Evolutionary conservation across 23 red algal species (phyloP).

Genomic region (Gracilaria domingensis): DNA sequence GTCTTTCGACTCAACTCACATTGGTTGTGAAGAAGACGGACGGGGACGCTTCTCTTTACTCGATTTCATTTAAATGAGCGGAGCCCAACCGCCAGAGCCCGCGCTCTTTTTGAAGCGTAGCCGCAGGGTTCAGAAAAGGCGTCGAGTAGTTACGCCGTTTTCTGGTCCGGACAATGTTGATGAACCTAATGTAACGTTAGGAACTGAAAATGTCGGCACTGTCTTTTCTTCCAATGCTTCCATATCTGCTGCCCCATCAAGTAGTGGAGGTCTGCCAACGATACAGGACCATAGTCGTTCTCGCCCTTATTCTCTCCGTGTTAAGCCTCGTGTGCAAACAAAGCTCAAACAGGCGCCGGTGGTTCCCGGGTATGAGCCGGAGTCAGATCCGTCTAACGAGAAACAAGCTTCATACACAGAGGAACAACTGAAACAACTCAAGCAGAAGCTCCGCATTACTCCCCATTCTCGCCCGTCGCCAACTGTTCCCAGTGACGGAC

Average conservation of each 20-base stretch:
- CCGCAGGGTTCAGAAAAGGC: constrained; percentile 3
- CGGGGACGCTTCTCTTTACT: neutral
- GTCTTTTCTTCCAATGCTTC: neutral
- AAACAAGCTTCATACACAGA: constrained; percentile 1
- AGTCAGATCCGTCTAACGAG: neutral
- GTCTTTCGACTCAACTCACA: no score
- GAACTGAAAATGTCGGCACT: neutral
- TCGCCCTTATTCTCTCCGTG: neutral
- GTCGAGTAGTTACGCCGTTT: neutral
- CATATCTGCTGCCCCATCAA: neutral
- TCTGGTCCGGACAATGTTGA: neutral
- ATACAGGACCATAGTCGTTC: neutral
- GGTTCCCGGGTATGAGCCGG: constrained; percentile 14
- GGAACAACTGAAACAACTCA: constrained; percentile 10
- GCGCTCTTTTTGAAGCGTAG: constrained; percentile 9
- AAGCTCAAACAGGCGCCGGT: constrained; percentile 23
- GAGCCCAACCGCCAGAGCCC: neutral
- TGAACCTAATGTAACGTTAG: neutral
- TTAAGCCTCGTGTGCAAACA: constrained; percentile 1
- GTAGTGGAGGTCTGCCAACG: neutral
- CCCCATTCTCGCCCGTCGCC: neutral
- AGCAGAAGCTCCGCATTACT: constrained; percentile 21
- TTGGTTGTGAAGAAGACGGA: no score
- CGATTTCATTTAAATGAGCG: neutral
- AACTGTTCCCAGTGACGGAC: neutral